Conservation (phyloP, 805 yeast genomes). For the Cyberlindnera meyerae region DNA sequence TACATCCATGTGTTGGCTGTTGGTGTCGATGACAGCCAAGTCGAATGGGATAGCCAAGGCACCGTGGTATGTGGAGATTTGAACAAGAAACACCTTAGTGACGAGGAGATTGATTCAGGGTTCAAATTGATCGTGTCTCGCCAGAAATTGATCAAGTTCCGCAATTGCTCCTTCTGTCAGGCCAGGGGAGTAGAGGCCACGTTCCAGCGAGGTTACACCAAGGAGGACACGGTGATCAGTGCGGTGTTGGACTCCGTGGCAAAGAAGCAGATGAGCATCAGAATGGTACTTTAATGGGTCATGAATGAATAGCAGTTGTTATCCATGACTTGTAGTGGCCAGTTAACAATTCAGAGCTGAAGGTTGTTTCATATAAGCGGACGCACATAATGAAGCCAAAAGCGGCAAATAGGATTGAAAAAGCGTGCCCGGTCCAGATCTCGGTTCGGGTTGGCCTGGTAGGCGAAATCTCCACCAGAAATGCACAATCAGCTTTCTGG, state of each 20-base stretch:
- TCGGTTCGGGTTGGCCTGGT: too few relatives aligned
- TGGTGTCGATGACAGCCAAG: slow-evolving; percentile 1
- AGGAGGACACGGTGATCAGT: slow-evolving; percentile 14
- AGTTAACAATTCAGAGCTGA: too few relatives aligned
- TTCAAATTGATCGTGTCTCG: slow-evolving; percentile 14
- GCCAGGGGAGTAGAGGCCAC: slow-evolving; percentile 7
- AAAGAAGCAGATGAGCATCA: too few relatives aligned
- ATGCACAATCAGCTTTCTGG: too few relatives aligned
- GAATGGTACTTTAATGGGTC: too few relatives aligned
- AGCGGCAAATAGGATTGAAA: too few relatives aligned
- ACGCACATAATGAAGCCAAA: too few relatives aligned
- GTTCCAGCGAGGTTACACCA: slow-evolving; percentile 18
- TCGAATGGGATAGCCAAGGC: not conserved
- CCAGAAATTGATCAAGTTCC: slow-evolving; percentile 17
- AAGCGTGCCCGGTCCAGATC: too few relatives aligned
- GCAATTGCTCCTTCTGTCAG: slow-evolving; percentile 17
- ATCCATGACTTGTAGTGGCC: too few relatives aligned
- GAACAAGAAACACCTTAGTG: slow-evolving; percentile 1
- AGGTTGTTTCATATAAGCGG: too few relatives aligned
- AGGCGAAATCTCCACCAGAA: too few relatives aligned
- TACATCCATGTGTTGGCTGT: slow-evolving; percentile 39
- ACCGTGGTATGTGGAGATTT: not conserved
- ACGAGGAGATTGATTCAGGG: slow-evolving; percentile 5
- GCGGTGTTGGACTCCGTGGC: slow-evolving; percentile 3
- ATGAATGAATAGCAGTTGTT: too few relatives aligned